These are phyloP conservation scores for Ceratobasidium sp. DNA, from an alignment of 1,284 basidiomycete genomes.

Conservation along the genomic window DNA sequence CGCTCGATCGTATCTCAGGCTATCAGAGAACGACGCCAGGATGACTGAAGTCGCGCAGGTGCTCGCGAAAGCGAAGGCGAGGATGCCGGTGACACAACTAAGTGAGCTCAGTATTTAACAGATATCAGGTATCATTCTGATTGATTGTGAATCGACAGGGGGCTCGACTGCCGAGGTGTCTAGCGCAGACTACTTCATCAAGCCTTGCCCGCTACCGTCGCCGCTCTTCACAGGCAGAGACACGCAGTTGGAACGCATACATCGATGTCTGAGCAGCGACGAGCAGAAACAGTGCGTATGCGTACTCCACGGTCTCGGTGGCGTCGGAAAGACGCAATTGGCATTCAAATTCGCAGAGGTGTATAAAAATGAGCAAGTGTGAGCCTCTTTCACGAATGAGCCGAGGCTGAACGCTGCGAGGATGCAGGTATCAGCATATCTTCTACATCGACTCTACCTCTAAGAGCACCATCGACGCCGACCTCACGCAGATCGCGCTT, in stretches of 20 bases:
- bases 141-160: not conserved
- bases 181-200: not conserved
- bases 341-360: slow-evolving; percentile 10
- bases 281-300: not conserved
- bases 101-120: not conserved
- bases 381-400: no score
- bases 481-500: not conserved
- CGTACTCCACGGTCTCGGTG: slow-evolving; percentile 14
- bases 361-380: not conserved
- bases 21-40: not conserved
- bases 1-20: not conserved
- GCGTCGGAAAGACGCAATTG: slow-evolving; percentile 12
- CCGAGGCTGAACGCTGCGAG: not conserved
- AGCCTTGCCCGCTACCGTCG: not conserved
- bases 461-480: not conserved
- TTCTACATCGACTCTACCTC: slow-evolving; percentile 20
- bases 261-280: not conserved
- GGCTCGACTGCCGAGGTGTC: no score
- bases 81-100: no score
- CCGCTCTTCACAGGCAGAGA: not conserved
- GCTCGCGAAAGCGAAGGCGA: not conserved
- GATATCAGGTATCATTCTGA: not conserved
- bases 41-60: not conserved
- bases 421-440: not conserved
- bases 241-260: not conserved